Base-by-base conservation (phyloP, 2,329 filamentous ascomycete species). In the Fusarium piperis region DNA sequence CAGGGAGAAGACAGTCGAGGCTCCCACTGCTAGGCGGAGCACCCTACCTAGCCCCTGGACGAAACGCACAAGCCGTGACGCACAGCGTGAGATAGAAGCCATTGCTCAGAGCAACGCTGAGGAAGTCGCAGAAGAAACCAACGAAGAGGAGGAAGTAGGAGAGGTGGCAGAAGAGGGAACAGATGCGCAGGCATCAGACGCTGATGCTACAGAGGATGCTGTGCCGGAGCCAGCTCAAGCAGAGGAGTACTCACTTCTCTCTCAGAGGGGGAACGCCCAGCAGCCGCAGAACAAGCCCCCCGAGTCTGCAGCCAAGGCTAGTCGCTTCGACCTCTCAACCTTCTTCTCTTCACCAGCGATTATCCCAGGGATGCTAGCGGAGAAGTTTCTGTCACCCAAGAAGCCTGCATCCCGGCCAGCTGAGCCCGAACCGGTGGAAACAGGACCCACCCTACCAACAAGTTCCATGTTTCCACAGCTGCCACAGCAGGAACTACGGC, bases 311-410 rank as follows among this genome's bases (percentile, higher is more conserved):
- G 72, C 71, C 11, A 80, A 80, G 57, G 68, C 77, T 8, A 80
- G 75, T 38, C 79, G 79, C 23, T 84, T 86, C 59, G 85, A 89
- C 59, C 79, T 90, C 3, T 83, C 86, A 7, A 81, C 83, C 9
- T 90, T 90, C 76, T 90, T 90, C 75, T 90, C 88, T 0, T 90
- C 88, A 3, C 88, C 88, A 1, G 83, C 84, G 6, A 75, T 78
- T 2, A 77, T 84, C 39, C 81, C 81, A 20, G 79, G 76, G 28
- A 78, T 79, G 70, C 52, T 82, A 36, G 79, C 75, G 2, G 74
- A 77, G 7, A 81, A 80, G 59, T 62, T 80, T 13, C 73, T 79
- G n/a, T 74, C 78, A 16, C 61, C 62, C 10, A 79, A 74, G 63
- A 64, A 74, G 15, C 65, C 71, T 20, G 73, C 68, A 18, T 26